These are phyloP conservation scores for Alternaria metachromatica DNA, from an alignment of 2,329 filamentous ascomycete genomes.

Conservation along the genomic window DNA sequence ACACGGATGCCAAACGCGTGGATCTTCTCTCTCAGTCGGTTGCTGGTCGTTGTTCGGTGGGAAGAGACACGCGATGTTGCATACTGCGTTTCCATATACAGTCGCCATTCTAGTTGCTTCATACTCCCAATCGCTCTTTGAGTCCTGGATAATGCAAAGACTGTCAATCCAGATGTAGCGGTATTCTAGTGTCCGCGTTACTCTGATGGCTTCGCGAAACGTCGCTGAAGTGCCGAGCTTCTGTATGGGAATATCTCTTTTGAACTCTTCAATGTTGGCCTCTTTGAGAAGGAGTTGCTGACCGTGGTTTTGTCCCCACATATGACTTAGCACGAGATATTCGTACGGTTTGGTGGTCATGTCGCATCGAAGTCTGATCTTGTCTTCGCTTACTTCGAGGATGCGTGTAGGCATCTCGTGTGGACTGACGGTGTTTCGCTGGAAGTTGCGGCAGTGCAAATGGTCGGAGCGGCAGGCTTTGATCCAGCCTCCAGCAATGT, in stretches of 20 bases:
- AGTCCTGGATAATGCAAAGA: conserved; percentile 27
- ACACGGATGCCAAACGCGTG: conserved; percentile 12
- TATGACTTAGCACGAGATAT: conserved; percentile 16
- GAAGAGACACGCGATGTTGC: conserved; percentile 17
- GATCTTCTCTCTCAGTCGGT: background rate
- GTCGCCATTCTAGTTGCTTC: conserved; percentile 17
- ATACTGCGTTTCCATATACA: conserved; percentile 18
- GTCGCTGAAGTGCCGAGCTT: conserved; percentile 6
- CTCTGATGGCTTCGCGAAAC: conserved; percentile 22
- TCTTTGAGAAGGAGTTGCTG: background rate
- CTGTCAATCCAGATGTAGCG: conserved; percentile 33
- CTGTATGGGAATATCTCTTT: background rate
- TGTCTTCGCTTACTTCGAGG: background rate
- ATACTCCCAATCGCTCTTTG: conserved; percentile 7
- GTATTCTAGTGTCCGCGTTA: conserved; percentile 18
- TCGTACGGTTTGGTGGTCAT: conserved; percentile 1
- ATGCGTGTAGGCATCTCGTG: conserved; percentile 8
- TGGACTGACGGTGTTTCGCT: background rate
- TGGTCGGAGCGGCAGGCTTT: background rate
- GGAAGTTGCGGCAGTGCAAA: background rate
- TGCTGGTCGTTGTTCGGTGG: background rate
- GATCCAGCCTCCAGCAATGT: background rate
- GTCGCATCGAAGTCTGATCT: conserved; percentile 1
- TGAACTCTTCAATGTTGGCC: background rate
- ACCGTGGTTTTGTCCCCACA: conserved; percentile 5